Conservation (phyloP, 805 yeast species). For the Candida orba region DNA sequence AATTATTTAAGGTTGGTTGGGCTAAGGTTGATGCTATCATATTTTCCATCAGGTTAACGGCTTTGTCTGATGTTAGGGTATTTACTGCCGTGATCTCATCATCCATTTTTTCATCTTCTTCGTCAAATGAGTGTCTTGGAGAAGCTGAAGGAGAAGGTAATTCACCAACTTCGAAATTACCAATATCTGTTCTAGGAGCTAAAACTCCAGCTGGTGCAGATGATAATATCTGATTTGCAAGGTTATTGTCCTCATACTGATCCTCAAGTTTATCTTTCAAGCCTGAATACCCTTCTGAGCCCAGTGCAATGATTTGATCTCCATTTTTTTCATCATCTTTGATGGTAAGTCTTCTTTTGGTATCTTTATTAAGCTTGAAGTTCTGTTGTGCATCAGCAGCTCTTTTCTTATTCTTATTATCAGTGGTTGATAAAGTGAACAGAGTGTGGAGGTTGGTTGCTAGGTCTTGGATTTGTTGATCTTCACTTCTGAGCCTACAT, state of each 20-base stretch:
- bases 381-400: slow-evolving; percentile 15
- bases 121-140: slow-evolving; percentile 33
- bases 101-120: slow-evolving; percentile 14
- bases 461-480: slow-evolving; percentile 6
- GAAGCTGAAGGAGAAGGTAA: slow-evolving; percentile 67
- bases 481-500: slow-evolving; percentile 14
- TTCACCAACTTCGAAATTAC: slow-evolving; percentile 22
- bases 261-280: neutral
- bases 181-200: neutral
- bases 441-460: slow-evolving; percentile 3
- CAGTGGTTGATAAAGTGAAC: neutral
- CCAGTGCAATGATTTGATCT: neutral
- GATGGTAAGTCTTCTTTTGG: slow-evolving; percentile 13
- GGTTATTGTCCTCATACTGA: slow-evolving; percentile 17
- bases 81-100: slow-evolving; percentile 1
- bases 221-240: slow-evolving; percentile 13
- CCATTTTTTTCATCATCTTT: slow-evolving; percentile 9
- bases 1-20: slow-evolving; percentile 40
- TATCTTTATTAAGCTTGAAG: slow-evolving; percentile 6
- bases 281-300: neutral
- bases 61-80: neutral
- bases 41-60: slow-evolving; percentile 11
- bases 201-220: neutral
- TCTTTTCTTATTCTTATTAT: slow-evolving; percentile 14
- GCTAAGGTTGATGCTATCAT: slow-evolving; percentile 26